These are phyloP conservation scores for Pythium coloratum DNA, from an alignment of 352 stramenopile genomes.

Conservation along the genomic window DNA sequence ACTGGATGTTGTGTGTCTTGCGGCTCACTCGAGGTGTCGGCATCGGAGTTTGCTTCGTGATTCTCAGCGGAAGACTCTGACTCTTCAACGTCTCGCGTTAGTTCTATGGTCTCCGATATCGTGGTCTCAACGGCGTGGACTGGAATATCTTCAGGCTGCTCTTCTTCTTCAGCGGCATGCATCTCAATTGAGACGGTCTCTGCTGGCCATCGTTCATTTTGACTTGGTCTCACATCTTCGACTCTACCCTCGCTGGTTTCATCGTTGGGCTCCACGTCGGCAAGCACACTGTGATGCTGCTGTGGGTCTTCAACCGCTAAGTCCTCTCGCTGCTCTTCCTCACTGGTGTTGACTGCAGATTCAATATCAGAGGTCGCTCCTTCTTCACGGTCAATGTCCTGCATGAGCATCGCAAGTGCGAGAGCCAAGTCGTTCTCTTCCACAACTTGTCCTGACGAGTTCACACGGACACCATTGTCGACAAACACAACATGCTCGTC, in stretches of 20 bases:
- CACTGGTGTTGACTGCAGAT: background rate
- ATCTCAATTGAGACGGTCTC: background rate
- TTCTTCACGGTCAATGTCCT: background rate
- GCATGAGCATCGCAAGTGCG: background rate
- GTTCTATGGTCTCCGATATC: background rate
- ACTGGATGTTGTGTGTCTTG: background rate
- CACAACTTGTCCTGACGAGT: background rate
- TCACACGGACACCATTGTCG: constrained; percentile 13
- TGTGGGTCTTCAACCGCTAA: background rate
- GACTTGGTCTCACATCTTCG: background rate
- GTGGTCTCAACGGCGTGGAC: no score
- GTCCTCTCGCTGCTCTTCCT: background rate
- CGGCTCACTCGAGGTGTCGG: background rate
- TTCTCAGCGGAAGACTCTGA: background rate
- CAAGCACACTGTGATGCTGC: background rate
- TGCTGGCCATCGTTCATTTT: background rate
- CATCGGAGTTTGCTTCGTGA: background rate
- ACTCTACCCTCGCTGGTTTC: background rate
- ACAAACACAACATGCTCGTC: constrained; percentile 12
- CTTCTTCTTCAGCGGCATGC: background rate
- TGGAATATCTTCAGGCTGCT: background rate
- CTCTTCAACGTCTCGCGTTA: background rate
- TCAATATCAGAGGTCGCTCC: background rate
- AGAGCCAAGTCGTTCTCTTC: background rate
- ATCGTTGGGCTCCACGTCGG: background rate